These are phyloP conservation scores for Rostrohypoxylon terebratum DNA, from an alignment of 495 filamentous ascomycete genomes.

Conservation along the genomic window DNA sequence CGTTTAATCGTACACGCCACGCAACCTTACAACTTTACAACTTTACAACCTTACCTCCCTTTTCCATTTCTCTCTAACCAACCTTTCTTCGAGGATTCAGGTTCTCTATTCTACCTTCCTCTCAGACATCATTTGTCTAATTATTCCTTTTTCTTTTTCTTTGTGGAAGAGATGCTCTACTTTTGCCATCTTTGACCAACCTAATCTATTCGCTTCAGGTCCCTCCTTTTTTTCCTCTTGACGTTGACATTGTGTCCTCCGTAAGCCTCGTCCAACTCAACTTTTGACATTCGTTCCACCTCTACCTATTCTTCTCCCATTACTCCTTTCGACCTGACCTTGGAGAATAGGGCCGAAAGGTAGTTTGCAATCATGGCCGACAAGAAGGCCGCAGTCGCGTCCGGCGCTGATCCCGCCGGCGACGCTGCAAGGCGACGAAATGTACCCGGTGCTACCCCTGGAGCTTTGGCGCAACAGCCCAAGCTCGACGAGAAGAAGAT, in stretches of 20 bases:
- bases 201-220: constrained; percentile 44
- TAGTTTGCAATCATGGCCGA: constrained; percentile 58
- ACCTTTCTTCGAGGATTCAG: constrained; percentile 37
- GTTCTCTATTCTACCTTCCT: constrained; percentile 31
- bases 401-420: constrained; percentile 71
- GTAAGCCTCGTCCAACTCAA: constrained; percentile 33
- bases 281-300: constrained; percentile 43
- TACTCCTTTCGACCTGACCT: constrained; percentile 24
- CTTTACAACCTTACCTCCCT: constrained; percentile 31
- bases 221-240: constrained; percentile 43
- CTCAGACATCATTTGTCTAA: constrained; percentile 20
- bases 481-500: constrained; percentile 74
- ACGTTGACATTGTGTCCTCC: constrained; percentile 18
- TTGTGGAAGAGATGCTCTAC: constrained; percentile 41
- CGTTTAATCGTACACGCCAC: constrained; percentile 44
- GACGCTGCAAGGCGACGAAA: constrained; percentile 81
- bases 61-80: constrained; percentile 20
- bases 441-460: constrained; percentile 64
- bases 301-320: constrained; percentile 26
- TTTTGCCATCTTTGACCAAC: constrained; percentile 44
- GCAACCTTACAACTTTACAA: constrained; percentile 20
- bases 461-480: constrained; percentile 52
- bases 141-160: constrained; percentile 32
- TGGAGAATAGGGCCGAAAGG: constrained; percentile 29
- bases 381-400: constrained; percentile 66